These are phyloP conservation scores for Cornus suecica DNA, from an alignment of 148 eudicot genomes.

Conservation along the genomic window DNA sequence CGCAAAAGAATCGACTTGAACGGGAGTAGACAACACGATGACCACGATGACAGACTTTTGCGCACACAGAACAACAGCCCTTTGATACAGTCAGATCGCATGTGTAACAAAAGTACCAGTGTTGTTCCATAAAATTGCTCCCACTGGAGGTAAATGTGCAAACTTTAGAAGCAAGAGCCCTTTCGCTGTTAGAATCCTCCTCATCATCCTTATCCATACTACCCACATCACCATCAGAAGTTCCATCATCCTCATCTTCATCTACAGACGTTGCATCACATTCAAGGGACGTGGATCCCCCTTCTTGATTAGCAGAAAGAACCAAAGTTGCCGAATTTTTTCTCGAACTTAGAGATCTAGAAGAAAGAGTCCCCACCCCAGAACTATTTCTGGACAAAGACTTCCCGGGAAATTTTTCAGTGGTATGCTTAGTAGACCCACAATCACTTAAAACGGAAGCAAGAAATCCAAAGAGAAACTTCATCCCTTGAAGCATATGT, in stretches of 20 bases:
- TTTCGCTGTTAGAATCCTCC: slow-evolving; percentile 87
- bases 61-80: slow-evolving; percentile 99
- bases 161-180: slow-evolving; percentile 92
- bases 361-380: slow-evolving; percentile 38
- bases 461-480: slow-evolving; percentile 74
- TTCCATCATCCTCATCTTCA: slow-evolving; percentile 99
- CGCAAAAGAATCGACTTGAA: slow-evolving; percentile 97
- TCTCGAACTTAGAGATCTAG: slow-evolving; percentile 60
- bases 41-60: slow-evolving; percentile 99
- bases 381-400: slow-evolving; percentile 41
- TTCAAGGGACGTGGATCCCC: slow-evolving; percentile 63
- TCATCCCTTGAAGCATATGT: slow-evolving; percentile 76
- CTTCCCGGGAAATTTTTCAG: slow-evolving; percentile 52
- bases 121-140: slow-evolving; percentile 99
- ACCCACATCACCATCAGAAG: slow-evolving; percentile 94
- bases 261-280: slow-evolving; percentile 98
- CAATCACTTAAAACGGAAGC: slow-evolving; percentile 58
- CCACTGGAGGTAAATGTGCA: slow-evolving; percentile 99
- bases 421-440: slow-evolving; percentile 43
- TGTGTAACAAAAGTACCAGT: slow-evolving; percentile 99
- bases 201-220: slow-evolving; percentile 93
- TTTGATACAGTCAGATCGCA: slow-evolving; percentile 98
- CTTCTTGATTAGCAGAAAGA: slow-evolving; percentile 71
- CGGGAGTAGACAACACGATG: slow-evolving; percentile 99
- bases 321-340: slow-evolving; percentile 64